Evolutionary conservation across 2,329 filamentous ascomycete genomes (phyloP).

Genomic region (Ceratocystis huliohia): DNA sequence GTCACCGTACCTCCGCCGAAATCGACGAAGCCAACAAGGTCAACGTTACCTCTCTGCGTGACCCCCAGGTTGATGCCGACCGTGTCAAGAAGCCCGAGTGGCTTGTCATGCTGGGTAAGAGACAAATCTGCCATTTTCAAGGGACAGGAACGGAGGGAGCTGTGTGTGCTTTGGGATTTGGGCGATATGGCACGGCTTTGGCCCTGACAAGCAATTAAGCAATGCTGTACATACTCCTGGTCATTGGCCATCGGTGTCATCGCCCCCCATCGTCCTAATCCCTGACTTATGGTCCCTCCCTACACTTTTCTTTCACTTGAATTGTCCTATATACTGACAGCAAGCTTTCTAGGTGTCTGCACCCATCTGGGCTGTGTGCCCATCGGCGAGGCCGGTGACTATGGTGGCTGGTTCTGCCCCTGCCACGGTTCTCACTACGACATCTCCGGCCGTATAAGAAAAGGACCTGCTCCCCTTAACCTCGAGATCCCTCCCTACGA

Average conservation of each 20-base stretch:
- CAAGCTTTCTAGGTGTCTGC: conserved; percentile 63
- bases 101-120: conserved; percentile 90
- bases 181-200: background rate
- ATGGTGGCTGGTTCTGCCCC: conserved; percentile 98
- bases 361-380: conserved; percentile 98
- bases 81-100: conserved; percentile 98
- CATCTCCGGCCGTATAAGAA: conserved; percentile 95
- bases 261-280: background rate
- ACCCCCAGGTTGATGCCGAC: conserved; percentile 80
- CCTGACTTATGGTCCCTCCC: background rate
- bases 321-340: conserved; percentile 6
- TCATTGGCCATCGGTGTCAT: background rate
- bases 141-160: background rate
- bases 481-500: conserved; percentile 87
- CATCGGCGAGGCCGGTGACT: conserved; percentile 97
- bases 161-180: background rate
- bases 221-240: too few species aligned
- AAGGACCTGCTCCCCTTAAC: conserved; percentile 93
- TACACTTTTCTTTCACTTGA: background rate
- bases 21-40: conserved; percentile 89
- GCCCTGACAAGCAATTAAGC: background rate
- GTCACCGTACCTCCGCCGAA: conserved; percentile 85
- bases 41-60: conserved; percentile 70
- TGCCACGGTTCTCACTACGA: conserved; percentile 99
- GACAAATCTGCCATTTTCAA: conserved; percentile 13